Evolutionary conservation across 2,329 filamentous ascomycete species (phyloP).

Genomic region (Cladosporium sp.): DNA sequence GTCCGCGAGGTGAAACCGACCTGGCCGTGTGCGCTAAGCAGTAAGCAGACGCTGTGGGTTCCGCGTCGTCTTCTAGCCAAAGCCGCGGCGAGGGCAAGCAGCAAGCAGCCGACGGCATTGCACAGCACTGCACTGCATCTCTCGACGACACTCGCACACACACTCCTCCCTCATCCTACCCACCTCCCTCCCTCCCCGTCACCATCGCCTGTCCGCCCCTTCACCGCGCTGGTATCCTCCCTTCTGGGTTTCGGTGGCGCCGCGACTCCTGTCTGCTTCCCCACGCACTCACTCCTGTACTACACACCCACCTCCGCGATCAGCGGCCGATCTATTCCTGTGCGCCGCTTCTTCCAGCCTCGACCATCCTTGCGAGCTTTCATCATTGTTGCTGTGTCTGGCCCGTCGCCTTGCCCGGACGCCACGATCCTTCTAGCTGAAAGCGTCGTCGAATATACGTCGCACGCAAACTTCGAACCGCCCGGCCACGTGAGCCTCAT

Average conservation of each 20-base stretch:
- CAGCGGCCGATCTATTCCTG: background rate
- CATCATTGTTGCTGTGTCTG: background rate
- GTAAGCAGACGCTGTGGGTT: background rate
- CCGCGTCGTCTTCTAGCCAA: background rate
- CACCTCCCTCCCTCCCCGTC: background rate
- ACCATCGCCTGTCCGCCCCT: background rate
- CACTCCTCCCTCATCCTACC: background rate
- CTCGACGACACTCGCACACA: background rate
- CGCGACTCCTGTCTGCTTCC: slow-evolving; percentile 4
- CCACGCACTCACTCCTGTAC: slow-evolving; percentile 2
- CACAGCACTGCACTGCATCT: background rate
- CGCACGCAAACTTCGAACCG: background rate
- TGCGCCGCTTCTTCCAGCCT: background rate
- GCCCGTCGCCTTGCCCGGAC: background rate
- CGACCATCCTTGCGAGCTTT: background rate
- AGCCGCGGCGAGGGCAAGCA: background rate
- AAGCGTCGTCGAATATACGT: background rate
- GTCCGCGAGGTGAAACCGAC: background rate
- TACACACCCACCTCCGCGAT: slow-evolving; percentile 5
- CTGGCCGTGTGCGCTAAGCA: background rate
- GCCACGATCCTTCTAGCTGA: background rate
- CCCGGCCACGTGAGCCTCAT: slow-evolving; percentile 4
- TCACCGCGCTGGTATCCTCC: background rate
- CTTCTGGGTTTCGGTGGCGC: slow-evolving; percentile 6
- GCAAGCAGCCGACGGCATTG: background rate